phyloP scores from a whole-genome alignment of 1,284 basidiomycete species.

The Ganoderma meredithae region DNA sequence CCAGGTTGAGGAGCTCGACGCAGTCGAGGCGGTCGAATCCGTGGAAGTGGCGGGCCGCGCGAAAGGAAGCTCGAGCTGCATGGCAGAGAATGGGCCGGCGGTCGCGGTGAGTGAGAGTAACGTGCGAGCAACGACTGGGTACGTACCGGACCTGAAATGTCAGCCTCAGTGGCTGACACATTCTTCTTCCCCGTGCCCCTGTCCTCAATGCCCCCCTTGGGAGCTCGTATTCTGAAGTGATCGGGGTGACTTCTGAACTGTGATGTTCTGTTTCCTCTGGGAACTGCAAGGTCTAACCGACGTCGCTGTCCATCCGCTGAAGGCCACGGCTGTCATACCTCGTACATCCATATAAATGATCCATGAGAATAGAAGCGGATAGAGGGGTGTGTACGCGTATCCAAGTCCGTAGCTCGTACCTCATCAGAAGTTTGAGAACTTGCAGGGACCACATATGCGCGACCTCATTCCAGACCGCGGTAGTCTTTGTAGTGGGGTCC shows the following conservation, averaged over 20 bases:
- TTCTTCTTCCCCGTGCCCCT: conserved; percentile 1
- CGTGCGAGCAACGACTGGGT: not conserved
- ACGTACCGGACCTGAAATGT: not conserved
- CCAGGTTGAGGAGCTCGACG: conserved; percentile 4
- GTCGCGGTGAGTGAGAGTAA: not conserved
- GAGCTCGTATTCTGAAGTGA: conserved; percentile 30
- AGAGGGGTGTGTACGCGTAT: conserved; percentile 34
- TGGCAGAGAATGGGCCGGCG: not conserved
- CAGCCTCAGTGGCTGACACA: conserved; percentile 6
- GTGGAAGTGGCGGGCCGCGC: not conserved
- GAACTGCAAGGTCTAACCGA: conserved; percentile 29
- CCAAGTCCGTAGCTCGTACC: conserved; percentile 37
- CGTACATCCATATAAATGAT: conserved; percentile 35
- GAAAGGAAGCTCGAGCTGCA: not conserved
- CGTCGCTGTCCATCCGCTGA: conserved; percentile 40
- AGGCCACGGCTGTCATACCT: conserved; percentile 30
- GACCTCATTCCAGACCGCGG: not conserved
- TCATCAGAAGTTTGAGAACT: not conserved
- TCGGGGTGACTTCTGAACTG: conserved; percentile 24
- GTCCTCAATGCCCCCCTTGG: conserved; percentile 31
- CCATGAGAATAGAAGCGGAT: not conserved
- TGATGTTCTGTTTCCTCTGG: conserved; percentile 35
- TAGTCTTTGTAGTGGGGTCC: not conserved
- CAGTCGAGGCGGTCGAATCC: conserved; percentile 4
- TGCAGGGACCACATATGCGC: not conserved